These are phyloP conservation scores for Fusarium illudens DNA, from an alignment of 2,329 filamentous ascomycete species.

Conservation along the genomic window DNA sequence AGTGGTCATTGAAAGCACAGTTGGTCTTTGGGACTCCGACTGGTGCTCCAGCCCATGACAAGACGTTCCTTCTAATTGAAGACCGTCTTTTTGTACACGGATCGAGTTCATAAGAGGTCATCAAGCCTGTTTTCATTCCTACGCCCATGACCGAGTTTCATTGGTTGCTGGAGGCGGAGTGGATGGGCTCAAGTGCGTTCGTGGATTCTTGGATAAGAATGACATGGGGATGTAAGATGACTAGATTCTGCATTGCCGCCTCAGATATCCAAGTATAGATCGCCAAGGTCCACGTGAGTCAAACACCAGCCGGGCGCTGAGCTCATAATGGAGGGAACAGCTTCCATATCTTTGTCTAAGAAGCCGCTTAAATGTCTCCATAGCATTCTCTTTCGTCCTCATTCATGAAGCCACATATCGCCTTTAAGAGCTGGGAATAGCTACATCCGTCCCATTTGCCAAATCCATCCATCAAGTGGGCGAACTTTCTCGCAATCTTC, in stretches of 20 bases:
- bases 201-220: too few relatives aligned
- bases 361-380: not conserved
- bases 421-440: conserved; percentile 11
- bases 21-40: conserved; percentile 17
- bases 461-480: conserved; percentile 17
- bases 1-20: conserved; percentile 23
- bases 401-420: conserved; percentile 2
- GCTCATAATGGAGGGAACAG: not conserved
- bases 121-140: too few relatives aligned
- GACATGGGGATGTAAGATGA: too few relatives aligned
- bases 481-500: conserved; percentile 16
- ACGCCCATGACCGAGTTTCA: too few relatives aligned
- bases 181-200: too few relatives aligned
- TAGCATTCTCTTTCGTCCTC: not conserved
- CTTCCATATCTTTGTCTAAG: not conserved
- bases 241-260: too few relatives aligned
- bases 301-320: not conserved
- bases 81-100: conserved; percentile 10
- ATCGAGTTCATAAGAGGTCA: too few relatives aligned
- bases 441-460: conserved; percentile 9
- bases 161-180: too few relatives aligned
- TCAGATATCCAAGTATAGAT: not conserved
- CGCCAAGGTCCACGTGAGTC: not conserved
- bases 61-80: conserved; percentile 1
- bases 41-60: not conserved